Percentiles rank a stretch among this genome's conserved stretches.
These are phyloP conservation scores for Gleditsia sinensis DNA, from an alignment of 306 rosid species.

Conservation along the genomic window DNA sequence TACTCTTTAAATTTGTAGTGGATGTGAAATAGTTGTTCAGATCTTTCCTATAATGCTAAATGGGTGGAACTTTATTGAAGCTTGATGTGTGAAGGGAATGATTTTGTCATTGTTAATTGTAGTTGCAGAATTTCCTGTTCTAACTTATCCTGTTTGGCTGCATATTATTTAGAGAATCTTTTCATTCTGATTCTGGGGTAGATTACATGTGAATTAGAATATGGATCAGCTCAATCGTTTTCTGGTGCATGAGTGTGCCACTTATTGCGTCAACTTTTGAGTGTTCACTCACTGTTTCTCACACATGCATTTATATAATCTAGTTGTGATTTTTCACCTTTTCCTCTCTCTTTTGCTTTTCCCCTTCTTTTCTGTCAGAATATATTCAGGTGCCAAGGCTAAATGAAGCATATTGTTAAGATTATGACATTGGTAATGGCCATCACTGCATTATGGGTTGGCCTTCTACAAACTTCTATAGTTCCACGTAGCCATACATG, in stretches of 20 bases:
- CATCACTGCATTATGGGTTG: conserved; percentile 73
- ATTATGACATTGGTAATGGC: conserved; percentile 62
- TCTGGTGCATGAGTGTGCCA: background rate
- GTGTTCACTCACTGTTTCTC: background rate
- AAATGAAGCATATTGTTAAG: conserved; percentile 86
- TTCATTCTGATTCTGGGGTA: background rate
- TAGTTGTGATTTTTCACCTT: background rate
- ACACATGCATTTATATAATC: background rate
- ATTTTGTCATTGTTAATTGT: background rate
- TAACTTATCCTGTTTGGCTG: background rate
- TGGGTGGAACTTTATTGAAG: background rate
- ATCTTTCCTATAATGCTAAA: background rate
- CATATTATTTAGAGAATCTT: no score
- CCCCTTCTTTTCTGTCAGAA: background rate
- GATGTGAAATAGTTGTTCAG: background rate
- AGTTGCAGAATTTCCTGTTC: background rate
- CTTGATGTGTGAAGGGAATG: background rate
- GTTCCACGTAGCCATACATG: conserved; percentile 66
- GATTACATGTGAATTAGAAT: background rate
- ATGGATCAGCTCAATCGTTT: background rate
- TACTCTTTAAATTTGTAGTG: background rate
- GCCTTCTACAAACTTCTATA: conserved; percentile 62
- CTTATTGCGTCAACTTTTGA: background rate
- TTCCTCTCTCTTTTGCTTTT: background rate
- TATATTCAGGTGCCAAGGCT: background rate